phyloP scores from a whole-genome alignment of 2,329 filamentous ascomycete species.

The Cladophialophora bantiana region DNA sequence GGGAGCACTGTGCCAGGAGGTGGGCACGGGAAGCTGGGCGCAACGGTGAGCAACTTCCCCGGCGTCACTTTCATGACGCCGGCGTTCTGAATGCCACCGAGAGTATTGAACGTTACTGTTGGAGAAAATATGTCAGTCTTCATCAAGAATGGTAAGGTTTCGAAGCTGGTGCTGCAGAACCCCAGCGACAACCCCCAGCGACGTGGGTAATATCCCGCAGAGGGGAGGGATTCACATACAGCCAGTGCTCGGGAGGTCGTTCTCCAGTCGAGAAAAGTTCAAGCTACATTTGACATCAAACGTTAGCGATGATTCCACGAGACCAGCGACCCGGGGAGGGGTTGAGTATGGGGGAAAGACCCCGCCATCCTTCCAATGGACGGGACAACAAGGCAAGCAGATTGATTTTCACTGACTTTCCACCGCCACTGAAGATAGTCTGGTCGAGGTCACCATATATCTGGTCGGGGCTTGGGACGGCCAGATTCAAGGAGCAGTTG shows the following conservation, averaged over 20 bases:
- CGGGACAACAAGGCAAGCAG: neutral
- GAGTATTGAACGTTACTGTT: slow-evolving; percentile 12
- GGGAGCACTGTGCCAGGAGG: slow-evolving; percentile 16
- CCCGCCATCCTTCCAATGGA: neutral
- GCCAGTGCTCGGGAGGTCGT: slow-evolving; percentile 15
- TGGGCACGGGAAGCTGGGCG: slow-evolving; percentile 13
- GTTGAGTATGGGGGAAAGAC: neutral
- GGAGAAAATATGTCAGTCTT: neutral
- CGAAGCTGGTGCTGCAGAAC: neutral
- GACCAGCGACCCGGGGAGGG: neutral
- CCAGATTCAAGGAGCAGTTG: slow-evolving; percentile 17
- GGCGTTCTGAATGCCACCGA: neutral
- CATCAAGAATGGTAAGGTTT: neutral
- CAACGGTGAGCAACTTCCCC: neutral
- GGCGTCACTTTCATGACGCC: slow-evolving; percentile 3
- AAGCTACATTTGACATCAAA: neutral
- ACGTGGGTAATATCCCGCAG: neutral
- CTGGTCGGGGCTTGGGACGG: slow-evolving; percentile 8
- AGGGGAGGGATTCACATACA: neutral
- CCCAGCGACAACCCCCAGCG: neutral
- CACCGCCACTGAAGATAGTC: slow-evolving; percentile 10
- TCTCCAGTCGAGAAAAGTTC: slow-evolving; percentile 8
- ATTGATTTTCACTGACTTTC: slow-evolving; percentile 5
- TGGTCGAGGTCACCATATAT: slow-evolving; percentile 6
- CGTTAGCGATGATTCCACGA: neutral